Evolutionary conservation across 108 stramenopile species (phyloP), one percentile per base, ranked within the genome.

Genomic region (Cyclotella baltica): DNA sequence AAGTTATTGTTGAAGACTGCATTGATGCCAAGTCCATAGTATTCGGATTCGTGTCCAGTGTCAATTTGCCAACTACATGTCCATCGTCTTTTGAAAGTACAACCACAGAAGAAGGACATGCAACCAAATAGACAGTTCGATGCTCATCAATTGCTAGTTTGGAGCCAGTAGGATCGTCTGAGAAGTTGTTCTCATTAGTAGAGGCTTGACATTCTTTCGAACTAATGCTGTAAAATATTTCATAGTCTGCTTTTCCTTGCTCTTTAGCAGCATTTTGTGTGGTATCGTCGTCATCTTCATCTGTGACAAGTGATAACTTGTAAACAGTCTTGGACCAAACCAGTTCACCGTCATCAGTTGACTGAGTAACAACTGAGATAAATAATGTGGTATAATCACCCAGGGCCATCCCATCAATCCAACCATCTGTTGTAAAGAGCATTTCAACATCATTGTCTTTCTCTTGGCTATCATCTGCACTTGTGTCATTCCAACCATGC

Each of bases 321-420:
- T 71, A 78, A 16, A 78, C n/a, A 43, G 43, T 46, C 30, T 66
- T 78, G 25, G 62, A 56, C 69, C 69, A 71, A 25, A 48, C 59
- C 20, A 18, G 27, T 20, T 67, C 33, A 67, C 22, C 40, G n/a
- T 20, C 36, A n/a, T 20, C 63, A 8, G 48, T 35, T 28, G 48
- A 19, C 51, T 20, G 58, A 25, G 40, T 70, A 19, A 74, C 28
- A 23, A 79, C 76, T 25, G 84, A 72, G 5, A 89, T 76, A 29
- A 76, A 88, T 13, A 88, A 43, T 0, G 46, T 56, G 4, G 81
- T 62, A 67, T 73, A 76, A 37, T 81, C 22, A 47, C 69, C 73
- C 51, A 92, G 27, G n/a, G 85, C 82, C 57, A 92, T 62, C n/a
- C 87, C 90, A 36, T 86, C 89, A 62, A 92, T 79, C 62, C 20